phyloP scores from a whole-genome alignment of 2,329 filamentous ascomycete genomes.

The Amauroascus niger region DNA sequence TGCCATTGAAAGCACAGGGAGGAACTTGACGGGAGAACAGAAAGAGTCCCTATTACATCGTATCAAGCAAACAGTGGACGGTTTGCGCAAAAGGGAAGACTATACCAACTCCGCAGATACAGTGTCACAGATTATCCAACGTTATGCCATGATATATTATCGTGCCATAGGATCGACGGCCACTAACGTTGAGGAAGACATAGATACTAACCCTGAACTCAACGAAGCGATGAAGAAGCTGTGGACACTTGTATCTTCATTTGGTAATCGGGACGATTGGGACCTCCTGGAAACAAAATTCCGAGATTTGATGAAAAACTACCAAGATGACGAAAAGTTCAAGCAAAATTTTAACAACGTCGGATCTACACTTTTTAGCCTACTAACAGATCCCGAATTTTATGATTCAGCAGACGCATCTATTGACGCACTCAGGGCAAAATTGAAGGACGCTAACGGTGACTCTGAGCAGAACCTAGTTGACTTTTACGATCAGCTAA shows the following conservation, averaged over 20 bases:
- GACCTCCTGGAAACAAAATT: slow-evolving; percentile 60
- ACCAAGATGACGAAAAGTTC: slow-evolving; percentile 64
- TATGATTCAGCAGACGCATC: slow-evolving; percentile 65
- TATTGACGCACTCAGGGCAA: slow-evolving; percentile 49
- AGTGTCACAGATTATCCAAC: slow-evolving; percentile 62
- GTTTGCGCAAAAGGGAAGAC: slow-evolving; percentile 64
- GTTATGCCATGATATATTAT: slow-evolving; percentile 70
- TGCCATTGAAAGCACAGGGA: slow-evolving; percentile 59
- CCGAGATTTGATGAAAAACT: slow-evolving; percentile 53
- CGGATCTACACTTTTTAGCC: slow-evolving; percentile 63
- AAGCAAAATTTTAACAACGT: slow-evolving; percentile 66
- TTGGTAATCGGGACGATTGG: slow-evolving; percentile 68
- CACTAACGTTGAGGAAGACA: slow-evolving; percentile 57
- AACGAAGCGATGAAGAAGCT: slow-evolving; percentile 69
- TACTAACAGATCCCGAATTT: slow-evolving; percentile 78
- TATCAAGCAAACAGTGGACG: slow-evolving; percentile 64
- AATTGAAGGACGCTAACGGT: slow-evolving; percentile 49
- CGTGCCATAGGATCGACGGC: slow-evolving; percentile 59
- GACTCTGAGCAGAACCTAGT: slow-evolving; percentile 63
- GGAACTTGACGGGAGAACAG: slow-evolving; percentile 64
- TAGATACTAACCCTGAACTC: slow-evolving; percentile 62
- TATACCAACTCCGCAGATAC: slow-evolving; percentile 82
- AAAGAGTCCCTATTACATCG: slow-evolving; percentile 63
- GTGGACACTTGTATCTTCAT: slow-evolving; percentile 69
- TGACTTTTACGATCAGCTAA: slow-evolving; percentile 57